Evolutionary conservation across 805 yeast species (phyloP), one percentile per base, ranked within the genome.

Genomic region (Candida railenensis): DNA sequence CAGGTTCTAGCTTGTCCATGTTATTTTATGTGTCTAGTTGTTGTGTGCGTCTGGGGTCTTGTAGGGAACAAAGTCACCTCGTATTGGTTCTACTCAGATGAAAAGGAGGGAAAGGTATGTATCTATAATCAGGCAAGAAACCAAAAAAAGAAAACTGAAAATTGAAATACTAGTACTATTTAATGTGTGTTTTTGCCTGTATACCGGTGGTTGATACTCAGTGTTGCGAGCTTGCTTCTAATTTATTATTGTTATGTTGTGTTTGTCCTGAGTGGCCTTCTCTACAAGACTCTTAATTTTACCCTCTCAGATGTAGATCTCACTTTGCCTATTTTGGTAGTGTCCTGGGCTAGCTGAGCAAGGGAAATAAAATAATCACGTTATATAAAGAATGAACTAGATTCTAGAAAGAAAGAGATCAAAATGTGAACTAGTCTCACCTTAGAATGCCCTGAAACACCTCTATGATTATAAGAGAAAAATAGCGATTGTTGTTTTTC

Each of bases 1-100:
- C 69, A 22, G 56, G 39, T 36, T 12, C 14, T 16, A 19, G 4
- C 39, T 16, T 12, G 16, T 18, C 21, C 22, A 19, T 16, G 19
- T 4, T 18, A 22, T 36, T 11, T 34, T 14, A 11, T 5, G 18
- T 34, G 37, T 34, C 5, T 5, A 14, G 37, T 34, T 11, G 15
- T 28, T 9, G 33, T 14, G 33, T 28, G 33, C 9, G 14, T 28
- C 33, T 9, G 33, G 33, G 33, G 12, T 28, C 33, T 9, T n/a
- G n/a, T n/a, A n/a, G n/a, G n/a, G n/a, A n/a, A n/a, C n/a, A n/a
- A n/a, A n/a, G n/a, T n/a, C n/a, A n/a, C n/a, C n/a, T n/a, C n/a
- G n/a, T n/a, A n/a, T n/a, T n/a, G n/a, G n/a, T n/a, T n/a, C n/a
- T n/a, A n/a, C n/a, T n/a, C n/a, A n/a, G n/a, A n/a, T n/a, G n/a